phyloP scores from a whole-genome alignment of 768 basidiomycete species.

The Auricularia sp. region DNA sequence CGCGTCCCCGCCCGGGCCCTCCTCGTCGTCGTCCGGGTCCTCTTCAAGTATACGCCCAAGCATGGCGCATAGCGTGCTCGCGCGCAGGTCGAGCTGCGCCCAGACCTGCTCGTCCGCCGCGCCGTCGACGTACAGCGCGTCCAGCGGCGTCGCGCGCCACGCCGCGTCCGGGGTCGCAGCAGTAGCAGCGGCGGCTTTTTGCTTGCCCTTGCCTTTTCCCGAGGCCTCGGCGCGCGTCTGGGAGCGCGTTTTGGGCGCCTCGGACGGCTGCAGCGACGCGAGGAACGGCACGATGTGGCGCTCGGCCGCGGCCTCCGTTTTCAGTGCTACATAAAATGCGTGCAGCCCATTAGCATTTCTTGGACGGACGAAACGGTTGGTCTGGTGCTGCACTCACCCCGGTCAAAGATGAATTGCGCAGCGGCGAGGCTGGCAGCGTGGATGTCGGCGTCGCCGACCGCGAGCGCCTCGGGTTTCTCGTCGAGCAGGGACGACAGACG shows the following conservation, averaged over 20 bases:
- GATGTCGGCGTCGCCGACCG: constrained; percentile 44
- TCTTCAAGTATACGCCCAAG: constrained; percentile 22
- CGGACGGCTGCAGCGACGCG: constrained; percentile 51
- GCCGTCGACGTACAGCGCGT: constrained; percentile 61
- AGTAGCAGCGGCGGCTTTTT: background rate
- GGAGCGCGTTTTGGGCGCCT: constrained; percentile 69
- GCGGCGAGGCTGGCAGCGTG: constrained; percentile 51
- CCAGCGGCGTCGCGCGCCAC: constrained; percentile 53
- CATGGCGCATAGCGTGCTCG: constrained; percentile 57
- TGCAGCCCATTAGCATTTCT: too few species aligned
- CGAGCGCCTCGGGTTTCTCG: constrained; percentile 43
- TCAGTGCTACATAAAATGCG: constrained; percentile 38
- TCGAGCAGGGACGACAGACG: constrained; percentile 33
- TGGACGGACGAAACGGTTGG: too few species aligned
- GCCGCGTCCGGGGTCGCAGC: background rate
- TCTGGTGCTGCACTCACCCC: constrained; percentile 37
- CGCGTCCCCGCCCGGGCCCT: constrained; percentile 9
- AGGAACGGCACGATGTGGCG: constrained; percentile 58
- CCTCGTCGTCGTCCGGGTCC: constrained; percentile 10
- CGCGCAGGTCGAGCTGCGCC: constrained; percentile 84
- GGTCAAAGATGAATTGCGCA: constrained; percentile 67
- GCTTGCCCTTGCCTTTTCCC: background rate
- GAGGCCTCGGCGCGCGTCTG: constrained; percentile 32
- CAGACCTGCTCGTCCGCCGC: constrained; percentile 86
- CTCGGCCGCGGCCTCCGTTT: constrained; percentile 55